A percentile compares a stretch with the other conserved stretches of the same genome.
These are phyloP conservation scores for Rosa chinensis DNA, from an alignment of 306 rosid species.

Conservation along the genomic window DNA sequence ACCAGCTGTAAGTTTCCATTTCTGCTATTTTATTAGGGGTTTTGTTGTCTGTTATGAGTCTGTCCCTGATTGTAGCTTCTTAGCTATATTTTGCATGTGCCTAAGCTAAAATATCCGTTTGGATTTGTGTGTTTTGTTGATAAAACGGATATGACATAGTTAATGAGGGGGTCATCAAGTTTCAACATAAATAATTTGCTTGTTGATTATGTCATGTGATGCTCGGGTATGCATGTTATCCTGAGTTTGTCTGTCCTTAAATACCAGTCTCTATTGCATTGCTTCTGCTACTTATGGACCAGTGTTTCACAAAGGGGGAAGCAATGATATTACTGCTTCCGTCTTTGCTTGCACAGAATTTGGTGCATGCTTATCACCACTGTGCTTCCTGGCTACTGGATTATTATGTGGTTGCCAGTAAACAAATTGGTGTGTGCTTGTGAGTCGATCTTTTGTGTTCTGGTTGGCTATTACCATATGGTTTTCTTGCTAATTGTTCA, in stretches of 20 bases:
- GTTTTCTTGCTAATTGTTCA: neutral
- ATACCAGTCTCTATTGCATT: neutral
- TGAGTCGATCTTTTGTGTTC: no score
- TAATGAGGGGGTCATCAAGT: neutral
- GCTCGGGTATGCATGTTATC: neutral
- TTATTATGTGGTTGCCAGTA: neutral
- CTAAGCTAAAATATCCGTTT: constrained; percentile 19
- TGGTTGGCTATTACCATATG: neutral
- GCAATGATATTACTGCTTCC: neutral
- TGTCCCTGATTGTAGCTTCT: constrained; percentile 37
- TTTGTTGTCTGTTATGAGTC: constrained; percentile 41
- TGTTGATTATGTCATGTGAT: neutral
- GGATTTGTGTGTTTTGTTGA: neutral
- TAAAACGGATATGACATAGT: neutral
- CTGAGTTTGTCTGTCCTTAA: neutral
- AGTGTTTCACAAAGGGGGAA: neutral
- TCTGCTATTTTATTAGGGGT: constrained; percentile 50
- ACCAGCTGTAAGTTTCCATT: constrained; percentile 41
- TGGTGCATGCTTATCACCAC: neutral
- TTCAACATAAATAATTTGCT: neutral
- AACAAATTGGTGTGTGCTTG: neutral
- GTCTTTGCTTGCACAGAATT: neutral
- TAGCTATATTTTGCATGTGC: constrained; percentile 42
- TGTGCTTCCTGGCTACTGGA: neutral
- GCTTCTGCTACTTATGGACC: neutral